Evolutionary conservation across 2,329 filamentous ascomycete species (phyloP).

Genomic region (Diaporthe sp.): DNA sequence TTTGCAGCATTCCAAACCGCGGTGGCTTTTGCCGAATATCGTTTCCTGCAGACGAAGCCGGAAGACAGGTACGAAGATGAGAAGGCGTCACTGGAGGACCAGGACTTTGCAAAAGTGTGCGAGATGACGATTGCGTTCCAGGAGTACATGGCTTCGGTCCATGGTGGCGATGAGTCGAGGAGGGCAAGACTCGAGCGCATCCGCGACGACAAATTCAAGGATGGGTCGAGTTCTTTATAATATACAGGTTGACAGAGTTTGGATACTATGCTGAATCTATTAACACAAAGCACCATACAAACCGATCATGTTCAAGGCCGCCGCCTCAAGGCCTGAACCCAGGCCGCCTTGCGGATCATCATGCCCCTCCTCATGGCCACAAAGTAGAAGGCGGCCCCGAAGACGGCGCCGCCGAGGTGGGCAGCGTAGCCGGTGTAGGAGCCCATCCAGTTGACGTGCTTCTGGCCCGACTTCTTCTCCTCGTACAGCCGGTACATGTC

Average conservation of each 20-base stretch:
- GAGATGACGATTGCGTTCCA: constrained; percentile 18
- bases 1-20: constrained; percentile 27
- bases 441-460: constrained; percentile 36
- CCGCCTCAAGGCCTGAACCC: not conserved
- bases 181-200: not conserved
- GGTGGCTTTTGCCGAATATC: constrained; percentile 19
- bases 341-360: not conserved
- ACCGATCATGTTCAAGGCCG: not conserved
- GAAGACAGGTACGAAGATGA: not conserved
- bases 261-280: too few species aligned
- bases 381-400: constrained; percentile 43
- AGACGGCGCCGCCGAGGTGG: constrained; percentile 45
- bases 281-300: too few species aligned
- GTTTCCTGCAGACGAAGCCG: not conserved
- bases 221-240: not conserved
- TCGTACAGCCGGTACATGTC: constrained; percentile 42
- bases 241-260: too few species aligned
- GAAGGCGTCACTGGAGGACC: not conserved
- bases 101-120: not conserved
- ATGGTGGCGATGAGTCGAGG: not conserved
- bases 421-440: constrained; percentile 45
- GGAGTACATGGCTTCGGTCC: not conserved
- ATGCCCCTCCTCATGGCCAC: constrained; percentile 37
- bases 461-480: constrained; percentile 34
- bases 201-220: not conserved